A percentile compares a stretch with the other conserved stretches of the same genome.
These are phyloP conservation scores for Solanum sparsipilum DNA, from an alignment of 257 asterid genomes.

Conservation along the genomic window DNA sequence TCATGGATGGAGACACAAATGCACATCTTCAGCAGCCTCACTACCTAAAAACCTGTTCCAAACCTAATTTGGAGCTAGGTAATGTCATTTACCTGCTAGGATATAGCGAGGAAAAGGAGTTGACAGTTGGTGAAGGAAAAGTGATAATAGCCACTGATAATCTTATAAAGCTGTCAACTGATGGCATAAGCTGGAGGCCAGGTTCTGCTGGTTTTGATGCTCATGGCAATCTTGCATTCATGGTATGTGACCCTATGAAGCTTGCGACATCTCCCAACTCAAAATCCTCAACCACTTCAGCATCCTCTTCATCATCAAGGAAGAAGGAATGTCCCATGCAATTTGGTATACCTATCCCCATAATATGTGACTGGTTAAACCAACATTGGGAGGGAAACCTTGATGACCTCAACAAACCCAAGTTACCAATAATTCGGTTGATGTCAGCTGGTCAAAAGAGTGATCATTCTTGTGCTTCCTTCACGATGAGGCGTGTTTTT, in stretches of 20 bases:
- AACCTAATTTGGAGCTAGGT: constrained; percentile 79
- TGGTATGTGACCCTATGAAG: constrained; percentile 99
- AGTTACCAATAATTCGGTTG: constrained; percentile 62
- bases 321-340: constrained; percentile 71
- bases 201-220: constrained; percentile 93
- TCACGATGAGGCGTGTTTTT: constrained; percentile 78
- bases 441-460: constrained; percentile 93
- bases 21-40: constrained; percentile 53
- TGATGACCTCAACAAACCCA: constrained; percentile 87
- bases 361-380: constrained; percentile 85
- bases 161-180: constrained; percentile 80
- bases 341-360: constrained; percentile 90
- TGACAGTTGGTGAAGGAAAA: constrained; percentile 89
- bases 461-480: constrained; percentile 84
- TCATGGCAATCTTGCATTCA: constrained; percentile 91
- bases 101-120: constrained; percentile 50
- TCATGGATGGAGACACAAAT: constrained; percentile 63
- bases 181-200: constrained; percentile 75
- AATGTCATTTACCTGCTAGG: constrained; percentile 70
- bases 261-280: constrained; percentile 88
- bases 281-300: constrained; percentile 61
- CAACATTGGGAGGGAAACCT: constrained; percentile 97
- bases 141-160: constrained; percentile 93
- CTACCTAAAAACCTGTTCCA: constrained; percentile 63
- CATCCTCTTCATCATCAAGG: constrained; percentile 78